Evolutionary conservation across 2,329 filamentous ascomycete genomes (phyloP).

Genomic region (Apiospora kogelbergensis): DNA sequence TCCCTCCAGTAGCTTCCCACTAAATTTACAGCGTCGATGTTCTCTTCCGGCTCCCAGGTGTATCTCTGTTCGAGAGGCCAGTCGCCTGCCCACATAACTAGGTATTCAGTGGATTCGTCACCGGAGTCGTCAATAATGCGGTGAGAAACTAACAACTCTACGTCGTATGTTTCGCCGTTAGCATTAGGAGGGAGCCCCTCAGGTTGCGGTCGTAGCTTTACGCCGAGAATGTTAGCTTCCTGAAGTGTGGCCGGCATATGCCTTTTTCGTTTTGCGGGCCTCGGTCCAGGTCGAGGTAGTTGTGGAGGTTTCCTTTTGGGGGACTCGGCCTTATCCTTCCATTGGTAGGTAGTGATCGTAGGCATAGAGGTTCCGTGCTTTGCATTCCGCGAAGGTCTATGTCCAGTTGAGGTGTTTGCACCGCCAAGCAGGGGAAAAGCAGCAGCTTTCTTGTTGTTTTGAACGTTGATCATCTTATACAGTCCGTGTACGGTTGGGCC

Average conservation of each 20-base stretch:
- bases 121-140: neutral
- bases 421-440: too few species aligned
- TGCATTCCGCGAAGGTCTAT: too few species aligned
- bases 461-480: too few species aligned
- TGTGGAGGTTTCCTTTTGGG: too few species aligned
- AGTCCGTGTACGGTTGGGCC: neutral
- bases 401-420: too few species aligned
- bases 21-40: neutral
- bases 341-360: too few species aligned
- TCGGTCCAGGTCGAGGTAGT: neutral
- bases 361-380: too few species aligned
- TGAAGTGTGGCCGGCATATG: neutral
- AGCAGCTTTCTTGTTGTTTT: too few species aligned
- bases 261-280: neutral
- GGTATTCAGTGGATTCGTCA: neutral
- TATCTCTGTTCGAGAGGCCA: constrained; percentile 1
- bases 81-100: neutral
- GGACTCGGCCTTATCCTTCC: too few species aligned
- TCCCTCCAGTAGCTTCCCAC: neutral
- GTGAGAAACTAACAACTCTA: neutral
- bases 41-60: constrained; percentile 2
- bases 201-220: neutral
- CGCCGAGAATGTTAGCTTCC: neutral
- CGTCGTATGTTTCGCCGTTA: neutral
- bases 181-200: neutral